Percentiles rank a stretch among this genome's conserved stretches.
These are phyloP conservation scores for Geotrichum siamense DNA, from an alignment of 1,139 yeast species.

Conservation along the genomic window DNA sequence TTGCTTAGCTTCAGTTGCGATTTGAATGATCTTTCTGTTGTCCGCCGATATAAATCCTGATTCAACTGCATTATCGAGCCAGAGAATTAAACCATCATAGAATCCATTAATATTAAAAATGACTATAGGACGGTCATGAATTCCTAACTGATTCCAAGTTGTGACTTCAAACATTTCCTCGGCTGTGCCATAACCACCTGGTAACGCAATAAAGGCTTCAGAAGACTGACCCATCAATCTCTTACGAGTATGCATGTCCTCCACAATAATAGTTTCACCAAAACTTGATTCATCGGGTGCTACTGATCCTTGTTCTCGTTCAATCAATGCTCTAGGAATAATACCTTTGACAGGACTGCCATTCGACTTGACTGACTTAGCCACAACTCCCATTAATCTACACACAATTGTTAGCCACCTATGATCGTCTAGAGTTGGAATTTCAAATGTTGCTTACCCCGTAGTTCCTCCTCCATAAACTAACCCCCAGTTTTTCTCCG, in stretches of 20 bases:
- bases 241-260: constrained; percentile 88
- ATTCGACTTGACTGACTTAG: constrained; percentile 57
- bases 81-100: constrained; percentile 60
- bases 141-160: constrained; percentile 86
- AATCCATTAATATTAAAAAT: constrained; percentile 74
- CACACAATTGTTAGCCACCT: no score
- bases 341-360: constrained; percentile 81
- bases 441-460: constrained; percentile 22
- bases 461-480: constrained; percentile 92
- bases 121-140: constrained; percentile 74
- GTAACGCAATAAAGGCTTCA: constrained; percentile 82
- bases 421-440: neutral
- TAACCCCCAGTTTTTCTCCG: constrained; percentile 58
- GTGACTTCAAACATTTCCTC: constrained; percentile 88
- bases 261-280: constrained; percentile 74
- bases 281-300: constrained; percentile 59
- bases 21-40: constrained; percentile 62
- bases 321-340: constrained; percentile 74
- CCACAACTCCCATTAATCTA: constrained; percentile 81
- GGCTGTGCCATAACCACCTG: constrained; percentile 88
- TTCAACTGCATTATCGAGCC: constrained; percentile 34
- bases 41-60: constrained; percentile 62
- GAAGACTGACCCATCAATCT: constrained; percentile 80
- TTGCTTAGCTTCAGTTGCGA: constrained; percentile 52
- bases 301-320: constrained; percentile 56